Percentiles rank a stretch among this genome's conserved stretches.
Evolutionary conservation across 148 eudicot genomes (phyloP).

Genomic region (Rhododendron ferrugineum): DNA sequence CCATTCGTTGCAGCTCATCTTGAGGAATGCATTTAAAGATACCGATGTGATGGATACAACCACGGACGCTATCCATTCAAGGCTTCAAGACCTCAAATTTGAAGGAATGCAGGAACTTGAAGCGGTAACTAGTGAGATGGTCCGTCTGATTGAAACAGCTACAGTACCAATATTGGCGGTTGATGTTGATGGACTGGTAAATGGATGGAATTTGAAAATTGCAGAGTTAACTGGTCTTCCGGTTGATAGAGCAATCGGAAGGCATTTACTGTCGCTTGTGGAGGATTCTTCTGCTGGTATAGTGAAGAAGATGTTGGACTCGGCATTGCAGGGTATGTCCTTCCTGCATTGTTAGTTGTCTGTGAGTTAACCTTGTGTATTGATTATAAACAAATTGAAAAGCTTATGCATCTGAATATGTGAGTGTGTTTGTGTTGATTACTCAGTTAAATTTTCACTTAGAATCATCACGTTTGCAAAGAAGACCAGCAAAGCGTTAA

Average conservation of each 20-base stretch:
- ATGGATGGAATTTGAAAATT: conserved; percentile 93
- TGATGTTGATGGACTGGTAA: conserved; percentile 66
- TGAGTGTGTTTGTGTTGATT: background rate
- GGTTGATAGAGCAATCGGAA: conserved; percentile 63
- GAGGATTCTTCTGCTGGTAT: conserved; percentile 62
- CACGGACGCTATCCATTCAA: conserved; percentile 41
- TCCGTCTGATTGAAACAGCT: conserved; percentile 92
- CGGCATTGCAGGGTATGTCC: conserved; percentile 63
- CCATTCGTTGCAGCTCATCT: conserved; percentile 86
- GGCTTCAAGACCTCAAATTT: conserved; percentile 57
- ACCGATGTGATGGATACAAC: conserved; percentile 36
- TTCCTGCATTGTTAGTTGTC: background rate
- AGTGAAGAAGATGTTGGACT: conserved; percentile 64
- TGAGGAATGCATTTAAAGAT: conserved; percentile 72
- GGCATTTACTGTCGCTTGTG: conserved; percentile 58
- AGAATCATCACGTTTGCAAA: background rate
- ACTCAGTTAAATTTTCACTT: background rate
- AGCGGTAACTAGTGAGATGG: conserved; percentile 89
- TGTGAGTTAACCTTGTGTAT: background rate
- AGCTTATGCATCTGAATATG: background rate
- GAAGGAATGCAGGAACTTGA: conserved; percentile 73
- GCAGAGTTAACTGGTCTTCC: conserved; percentile 74
- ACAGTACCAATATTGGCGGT: conserved; percentile 87
- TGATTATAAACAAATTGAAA: background rate
- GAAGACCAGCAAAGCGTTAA: background rate